A percentile compares a stretch with the other conserved stretches of the same genome.
Conservation (phyloP, 2,329 filamentous ascomycete species). For the Chrysoporthe cubensis region DNA sequence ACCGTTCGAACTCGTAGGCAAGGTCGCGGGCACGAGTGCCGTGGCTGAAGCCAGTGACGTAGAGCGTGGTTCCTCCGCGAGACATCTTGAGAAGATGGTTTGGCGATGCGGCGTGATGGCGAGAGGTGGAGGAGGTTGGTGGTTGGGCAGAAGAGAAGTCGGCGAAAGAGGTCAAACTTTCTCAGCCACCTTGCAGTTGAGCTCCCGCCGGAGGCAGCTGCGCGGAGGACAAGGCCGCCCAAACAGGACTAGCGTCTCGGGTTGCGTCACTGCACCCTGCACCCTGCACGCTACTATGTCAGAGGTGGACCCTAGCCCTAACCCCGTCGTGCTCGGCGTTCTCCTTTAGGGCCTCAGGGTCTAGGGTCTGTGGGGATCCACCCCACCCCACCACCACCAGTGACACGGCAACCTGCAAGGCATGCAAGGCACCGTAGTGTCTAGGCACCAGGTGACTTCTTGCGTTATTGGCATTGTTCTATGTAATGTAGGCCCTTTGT, state of each 20-base stretch:
- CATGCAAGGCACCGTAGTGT: not conserved
- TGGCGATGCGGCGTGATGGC: slow-evolving; percentile 23
- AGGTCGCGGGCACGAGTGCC: slow-evolving; percentile 98
- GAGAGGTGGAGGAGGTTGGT: slow-evolving; percentile 10
- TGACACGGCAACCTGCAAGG: not conserved
- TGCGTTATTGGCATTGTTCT: not conserved
- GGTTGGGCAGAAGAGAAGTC: slow-evolving; percentile 2
- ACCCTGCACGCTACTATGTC: no score
- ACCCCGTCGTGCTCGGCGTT: not conserved
- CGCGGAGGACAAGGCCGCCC: not conserved
- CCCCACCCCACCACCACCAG: not conserved
- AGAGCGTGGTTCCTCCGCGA: slow-evolving; percentile 90
- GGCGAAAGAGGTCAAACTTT: slow-evolving; percentile 14
- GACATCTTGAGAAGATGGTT: slow-evolving; percentile 66
- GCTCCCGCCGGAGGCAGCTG: slow-evolving; percentile 9
- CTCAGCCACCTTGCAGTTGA: slow-evolving; percentile 19
- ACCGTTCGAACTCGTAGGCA: slow-evolving; percentile 99
- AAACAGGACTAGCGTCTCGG: slow-evolving; percentile 14
- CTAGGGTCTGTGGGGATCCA: not conserved
- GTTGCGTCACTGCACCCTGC: not conserved
- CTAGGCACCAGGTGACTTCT: no score
- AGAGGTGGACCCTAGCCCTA: not conserved
- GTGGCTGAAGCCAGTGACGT: slow-evolving; percentile 99
- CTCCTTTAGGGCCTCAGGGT: not conserved
- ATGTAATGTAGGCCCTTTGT: not conserved